These are phyloP conservation scores for Physcia stellaris DNA, from an alignment of 495 filamentous ascomycete genomes.

Conservation along the genomic window DNA sequence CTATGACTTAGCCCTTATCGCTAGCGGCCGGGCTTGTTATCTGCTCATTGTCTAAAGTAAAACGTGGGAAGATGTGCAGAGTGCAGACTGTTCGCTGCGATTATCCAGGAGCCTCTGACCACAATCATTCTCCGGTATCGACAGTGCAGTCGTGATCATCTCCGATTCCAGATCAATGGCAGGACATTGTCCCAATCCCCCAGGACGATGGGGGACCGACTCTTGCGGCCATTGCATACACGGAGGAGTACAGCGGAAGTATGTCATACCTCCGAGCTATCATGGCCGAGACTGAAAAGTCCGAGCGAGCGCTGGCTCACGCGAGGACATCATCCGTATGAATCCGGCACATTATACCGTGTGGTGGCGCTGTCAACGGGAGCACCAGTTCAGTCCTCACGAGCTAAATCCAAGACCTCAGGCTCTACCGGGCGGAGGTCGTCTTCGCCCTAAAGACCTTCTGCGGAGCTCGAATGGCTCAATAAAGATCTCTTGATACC, in stretches of 20 bases:
- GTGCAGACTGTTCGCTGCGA: no score
- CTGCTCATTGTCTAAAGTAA: no score
- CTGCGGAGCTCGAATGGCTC: slow-evolving; percentile 68
- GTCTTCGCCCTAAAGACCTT: slow-evolving; percentile 54
- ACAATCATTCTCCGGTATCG: no score
- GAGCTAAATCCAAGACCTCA: no score
- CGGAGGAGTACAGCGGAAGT: slow-evolving; percentile 72
- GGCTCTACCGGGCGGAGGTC: slow-evolving; percentile 75
- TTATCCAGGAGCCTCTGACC: no score
- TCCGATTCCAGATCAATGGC: slow-evolving; percentile 60
- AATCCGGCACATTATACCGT: slow-evolving; percentile 98
- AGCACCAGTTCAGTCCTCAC: no score
- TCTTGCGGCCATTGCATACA: slow-evolving; percentile 80
- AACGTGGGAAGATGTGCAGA: no score
- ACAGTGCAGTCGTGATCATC: no score
- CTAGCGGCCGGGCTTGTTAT: no score
- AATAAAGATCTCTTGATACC: slow-evolving; percentile 69
- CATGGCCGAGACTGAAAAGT: slow-evolving; percentile 79
- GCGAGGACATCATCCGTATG: slow-evolving; percentile 76
- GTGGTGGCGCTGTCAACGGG: no score
- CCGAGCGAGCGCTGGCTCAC: slow-evolving; percentile 61
- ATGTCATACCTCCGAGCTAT: slow-evolving; percentile 83
- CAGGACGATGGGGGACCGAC: slow-evolving; percentile 60
- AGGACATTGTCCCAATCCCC: slow-evolving; percentile 68
- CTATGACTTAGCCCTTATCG: no score